These are phyloP conservation scores for Umbelopsis sp. DNA, from an alignment of 192 early-diverging fungal genomes.

Conservation along the genomic window DNA sequence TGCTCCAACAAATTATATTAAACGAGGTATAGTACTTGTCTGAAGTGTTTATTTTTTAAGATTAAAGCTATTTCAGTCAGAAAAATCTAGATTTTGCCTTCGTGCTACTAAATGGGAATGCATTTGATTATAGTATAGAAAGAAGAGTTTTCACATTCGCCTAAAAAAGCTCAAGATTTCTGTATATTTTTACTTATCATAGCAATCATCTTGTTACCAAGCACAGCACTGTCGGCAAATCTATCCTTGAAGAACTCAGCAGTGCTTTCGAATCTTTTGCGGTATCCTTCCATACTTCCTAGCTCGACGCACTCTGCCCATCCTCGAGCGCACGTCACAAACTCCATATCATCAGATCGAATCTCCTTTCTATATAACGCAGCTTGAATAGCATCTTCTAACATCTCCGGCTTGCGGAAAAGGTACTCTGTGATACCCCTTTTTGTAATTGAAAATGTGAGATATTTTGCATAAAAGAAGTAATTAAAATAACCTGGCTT, in stretches of 20 bases:
- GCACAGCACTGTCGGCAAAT: constrained; percentile 54
- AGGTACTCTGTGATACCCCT: constrained; percentile 93
- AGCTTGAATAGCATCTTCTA: constrained; percentile 87
- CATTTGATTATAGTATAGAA: too few species aligned
- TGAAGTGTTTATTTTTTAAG: too few species aligned
- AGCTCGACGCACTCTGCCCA: constrained; percentile 93
- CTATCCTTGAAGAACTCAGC: constrained; percentile 79
- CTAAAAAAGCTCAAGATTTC: neutral
- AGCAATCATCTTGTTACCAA: constrained; percentile 63
- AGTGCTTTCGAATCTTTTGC: constrained; percentile 80
- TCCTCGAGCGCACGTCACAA: constrained; percentile 86
- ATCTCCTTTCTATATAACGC: constrained; percentile 77
- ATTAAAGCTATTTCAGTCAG: too few species aligned
- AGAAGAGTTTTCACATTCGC: too few species aligned
- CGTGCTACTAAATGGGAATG: too few species aligned
- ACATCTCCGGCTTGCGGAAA: constrained; percentile 77
- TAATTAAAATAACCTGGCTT: constrained; percentile 22
- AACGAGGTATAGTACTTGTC: too few species aligned
- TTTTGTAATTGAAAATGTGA: constrained; percentile 2
- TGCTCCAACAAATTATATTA: too few species aligned
- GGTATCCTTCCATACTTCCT: constrained; percentile 84
- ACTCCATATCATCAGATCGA: constrained; percentile 85
- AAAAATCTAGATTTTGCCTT: too few species aligned
- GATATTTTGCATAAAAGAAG: neutral
- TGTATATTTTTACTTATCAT: constrained; percentile 55